Evolutionary conservation across 768 basidiomycete species (phyloP).

Genomic region (Podaxis rugospora): DNA sequence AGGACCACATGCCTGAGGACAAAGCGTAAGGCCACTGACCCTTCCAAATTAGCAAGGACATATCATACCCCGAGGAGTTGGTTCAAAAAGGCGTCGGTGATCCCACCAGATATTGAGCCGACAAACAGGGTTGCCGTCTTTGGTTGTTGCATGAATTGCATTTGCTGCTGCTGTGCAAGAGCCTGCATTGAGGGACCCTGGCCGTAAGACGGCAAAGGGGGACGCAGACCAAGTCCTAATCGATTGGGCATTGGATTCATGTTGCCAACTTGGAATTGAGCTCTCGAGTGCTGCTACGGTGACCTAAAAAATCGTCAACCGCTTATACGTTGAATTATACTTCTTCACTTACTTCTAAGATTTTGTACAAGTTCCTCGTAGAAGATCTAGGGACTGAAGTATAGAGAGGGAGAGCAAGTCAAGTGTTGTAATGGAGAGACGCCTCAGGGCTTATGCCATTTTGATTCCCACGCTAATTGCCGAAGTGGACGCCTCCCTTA

Average conservation of each 20-base stretch:
- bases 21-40: background rate
- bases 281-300: background rate
- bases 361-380: background rate
- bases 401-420: background rate
- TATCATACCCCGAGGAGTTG: conserved; percentile 60
- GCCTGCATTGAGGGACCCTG: conserved; percentile 91
- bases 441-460: conserved; percentile 1
- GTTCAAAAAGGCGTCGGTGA: conserved; percentile 79
- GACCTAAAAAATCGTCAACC: background rate
- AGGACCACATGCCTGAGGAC: conserved; percentile 79
- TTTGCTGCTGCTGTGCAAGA: conserved; percentile 83
- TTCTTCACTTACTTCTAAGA: background rate
- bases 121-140: conserved; percentile 81
- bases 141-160: conserved; percentile 64
- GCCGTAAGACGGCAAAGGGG: conserved; percentile 81
- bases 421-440: background rate
- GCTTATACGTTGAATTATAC: background rate
- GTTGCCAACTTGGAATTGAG: background rate
- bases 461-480: conserved; percentile 12
- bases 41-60: background rate
- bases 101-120: conserved; percentile 93
- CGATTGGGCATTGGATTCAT: conserved; percentile 68
- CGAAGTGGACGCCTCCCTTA: background rate
- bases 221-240: conserved; percentile 85
- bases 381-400: background rate